phyloP scores from a whole-genome alignment of 2,329 filamentous ascomycete species.

The Cryphonectria japonica region DNA sequence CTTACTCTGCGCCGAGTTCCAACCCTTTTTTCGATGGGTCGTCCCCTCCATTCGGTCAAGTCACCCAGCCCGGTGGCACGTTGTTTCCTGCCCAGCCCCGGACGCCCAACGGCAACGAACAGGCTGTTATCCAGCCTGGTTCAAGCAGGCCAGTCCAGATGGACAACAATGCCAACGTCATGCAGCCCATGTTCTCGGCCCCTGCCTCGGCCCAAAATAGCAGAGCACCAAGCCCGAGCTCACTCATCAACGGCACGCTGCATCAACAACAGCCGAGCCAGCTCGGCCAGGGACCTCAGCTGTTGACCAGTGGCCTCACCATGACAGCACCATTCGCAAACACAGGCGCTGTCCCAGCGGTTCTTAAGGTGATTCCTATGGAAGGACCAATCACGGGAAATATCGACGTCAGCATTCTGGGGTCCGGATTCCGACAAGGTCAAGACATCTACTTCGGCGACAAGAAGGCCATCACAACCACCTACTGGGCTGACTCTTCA shows the following conservation, averaged over 20 bases:
- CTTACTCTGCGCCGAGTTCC: slow-evolving; percentile 53
- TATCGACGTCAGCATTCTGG: slow-evolving; percentile 84
- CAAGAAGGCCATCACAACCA: slow-evolving; percentile 68
- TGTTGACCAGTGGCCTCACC: slow-evolving; percentile 21
- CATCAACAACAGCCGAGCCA: slow-evolving; percentile 41
- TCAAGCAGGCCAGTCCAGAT: slow-evolving; percentile 64
- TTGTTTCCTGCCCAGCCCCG: slow-evolving; percentile 63
- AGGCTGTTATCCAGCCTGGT: slow-evolving; percentile 55
- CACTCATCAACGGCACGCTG: slow-evolving; percentile 50
- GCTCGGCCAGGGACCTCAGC: slow-evolving; percentile 28
- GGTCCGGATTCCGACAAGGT: slow-evolving; percentile 75
- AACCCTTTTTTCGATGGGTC: slow-evolving; percentile 48
- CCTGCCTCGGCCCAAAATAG: slow-evolving; percentile 75
- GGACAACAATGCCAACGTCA: slow-evolving; percentile 64
- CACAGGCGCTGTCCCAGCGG: slow-evolving; percentile 55
- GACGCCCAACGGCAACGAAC: slow-evolving; percentile 69
- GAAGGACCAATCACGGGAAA: slow-evolving; percentile 83
- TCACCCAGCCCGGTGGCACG: slow-evolving; percentile 45
- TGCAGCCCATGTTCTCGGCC: slow-evolving; percentile 71
- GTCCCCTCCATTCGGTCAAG: slow-evolving; percentile 51
- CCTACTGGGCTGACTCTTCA: slow-evolving; percentile 80
- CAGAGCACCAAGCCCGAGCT: slow-evolving; percentile 74
- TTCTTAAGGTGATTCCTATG: slow-evolving; percentile 81
- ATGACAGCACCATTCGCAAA: slow-evolving; percentile 21
- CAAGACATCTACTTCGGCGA: slow-evolving; percentile 85